Evolutionary conservation across 1,139 yeast genomes (phyloP).

Genomic region (Hemisphaericaspora lyxosophila): DNA sequence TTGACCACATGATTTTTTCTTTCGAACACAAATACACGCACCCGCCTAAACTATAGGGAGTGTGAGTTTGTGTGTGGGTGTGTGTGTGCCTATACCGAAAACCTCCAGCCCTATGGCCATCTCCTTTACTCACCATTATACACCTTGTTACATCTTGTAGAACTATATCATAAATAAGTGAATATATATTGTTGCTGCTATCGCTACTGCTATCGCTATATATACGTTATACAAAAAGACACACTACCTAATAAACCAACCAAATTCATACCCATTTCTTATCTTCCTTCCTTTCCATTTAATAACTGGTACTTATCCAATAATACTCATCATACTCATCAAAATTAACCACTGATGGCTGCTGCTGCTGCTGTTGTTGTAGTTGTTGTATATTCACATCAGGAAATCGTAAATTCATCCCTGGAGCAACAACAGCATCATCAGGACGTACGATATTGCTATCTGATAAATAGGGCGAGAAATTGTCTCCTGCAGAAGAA

Average conservation of each 20-base stretch:
- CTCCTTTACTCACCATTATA: no score
- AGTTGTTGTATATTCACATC: background rate
- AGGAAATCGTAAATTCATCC: constrained; percentile 1
- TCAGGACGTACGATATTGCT: constrained; percentile 26
- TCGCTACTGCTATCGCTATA: no score
- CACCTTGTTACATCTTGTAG: no score
- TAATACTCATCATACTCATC: constrained; percentile 22
- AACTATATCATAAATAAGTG: no score
- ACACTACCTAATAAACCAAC: background rate
- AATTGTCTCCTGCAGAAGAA: constrained; percentile 15
- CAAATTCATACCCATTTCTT: background rate
- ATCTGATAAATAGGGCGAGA: constrained; percentile 23
- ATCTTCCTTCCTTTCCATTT: no score
- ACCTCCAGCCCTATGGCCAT: no score
- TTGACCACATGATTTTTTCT: no score
- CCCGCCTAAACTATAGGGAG: background rate
- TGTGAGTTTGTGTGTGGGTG: background rate
- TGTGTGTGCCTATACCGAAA: background rate
- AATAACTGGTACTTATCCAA: constrained; percentile 20
- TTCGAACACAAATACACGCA: no score
- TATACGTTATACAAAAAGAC: background rate
- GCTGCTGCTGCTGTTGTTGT: background rate
- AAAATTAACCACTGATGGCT: constrained; percentile 10
- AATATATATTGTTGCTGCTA: no score
- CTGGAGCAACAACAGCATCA: constrained; percentile 6